phyloP scores from a whole-genome alignment of 1,284 basidiomycete species.

The Ustilago curta region DNA sequence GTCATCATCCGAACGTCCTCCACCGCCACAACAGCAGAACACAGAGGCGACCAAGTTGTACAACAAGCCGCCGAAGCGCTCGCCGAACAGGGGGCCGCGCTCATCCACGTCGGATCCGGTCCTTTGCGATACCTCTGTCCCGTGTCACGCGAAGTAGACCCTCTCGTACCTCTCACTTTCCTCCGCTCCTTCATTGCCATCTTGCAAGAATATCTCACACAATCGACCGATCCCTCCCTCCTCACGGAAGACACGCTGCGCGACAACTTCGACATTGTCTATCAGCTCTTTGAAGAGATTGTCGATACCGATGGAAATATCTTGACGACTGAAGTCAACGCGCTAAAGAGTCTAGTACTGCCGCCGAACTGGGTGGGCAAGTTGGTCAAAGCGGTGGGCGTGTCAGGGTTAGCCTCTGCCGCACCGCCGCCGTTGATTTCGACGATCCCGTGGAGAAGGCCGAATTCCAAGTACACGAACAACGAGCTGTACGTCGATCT shows the following conservation, averaged over 20 bases:
- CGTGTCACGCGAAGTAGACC: slow-evolving; percentile 86
- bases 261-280: slow-evolving; percentile 66
- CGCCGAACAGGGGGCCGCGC: slow-evolving; percentile 72
- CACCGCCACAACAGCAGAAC: slow-evolving; percentile 5
- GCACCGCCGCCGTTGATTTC: slow-evolving; percentile 72
- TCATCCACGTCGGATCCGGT: slow-evolving; percentile 82
- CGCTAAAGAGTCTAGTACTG: slow-evolving; percentile 62
- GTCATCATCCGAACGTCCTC: background rate
- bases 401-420: slow-evolving; percentile 54
- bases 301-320: slow-evolving; percentile 65
- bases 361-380: slow-evolving; percentile 65
- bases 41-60: slow-evolving; percentile 26
- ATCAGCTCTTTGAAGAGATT: slow-evolving; percentile 66
- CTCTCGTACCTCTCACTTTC: slow-evolving; percentile 88
- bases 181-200: slow-evolving; percentile 81
- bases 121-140: slow-evolving; percentile 83
- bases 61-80: slow-evolving; percentile 45
- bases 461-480: slow-evolving; percentile 59
- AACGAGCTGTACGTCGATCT: slow-evolving; percentile 65
- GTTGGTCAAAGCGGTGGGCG: slow-evolving; percentile 57
- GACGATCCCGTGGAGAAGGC: slow-evolving; percentile 64
- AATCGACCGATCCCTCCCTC: slow-evolving; percentile 39
- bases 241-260: slow-evolving; percentile 63
- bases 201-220: slow-evolving; percentile 61
- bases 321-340: slow-evolving; percentile 63